These are phyloP conservation scores for Boletus sp. DNA, from an alignment of 1,284 basidiomycete species.

Conservation along the genomic window DNA sequence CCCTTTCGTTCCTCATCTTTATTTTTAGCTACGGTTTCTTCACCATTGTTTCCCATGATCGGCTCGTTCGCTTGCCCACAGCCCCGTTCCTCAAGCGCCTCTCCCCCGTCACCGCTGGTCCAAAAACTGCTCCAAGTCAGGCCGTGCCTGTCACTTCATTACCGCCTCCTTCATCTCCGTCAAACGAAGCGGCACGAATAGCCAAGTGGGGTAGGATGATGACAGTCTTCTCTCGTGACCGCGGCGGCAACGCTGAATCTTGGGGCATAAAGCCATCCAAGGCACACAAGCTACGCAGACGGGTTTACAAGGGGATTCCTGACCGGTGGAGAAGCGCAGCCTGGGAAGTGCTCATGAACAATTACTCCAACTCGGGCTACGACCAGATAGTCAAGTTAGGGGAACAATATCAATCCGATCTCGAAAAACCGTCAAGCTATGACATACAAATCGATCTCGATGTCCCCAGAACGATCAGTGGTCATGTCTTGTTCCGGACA, in stretches of 20 bases:
- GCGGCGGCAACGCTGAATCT: constrained; percentile 73
- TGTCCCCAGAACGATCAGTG: constrained; percentile 95
- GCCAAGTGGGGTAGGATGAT: constrained; percentile 93
- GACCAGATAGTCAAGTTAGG: constrained; percentile 48
- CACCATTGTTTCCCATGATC: constrained; percentile 73
- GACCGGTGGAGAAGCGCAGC: constrained; percentile 94
- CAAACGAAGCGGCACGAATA: constrained; percentile 73
- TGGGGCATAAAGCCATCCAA: constrained; percentile 74
- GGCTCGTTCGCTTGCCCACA: constrained; percentile 69
- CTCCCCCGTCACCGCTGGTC: constrained; percentile 48
- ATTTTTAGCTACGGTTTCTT: constrained; percentile 83
- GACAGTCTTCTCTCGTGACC: constrained; percentile 64
- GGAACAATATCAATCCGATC: constrained; percentile 61
- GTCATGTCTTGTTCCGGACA: constrained; percentile 94
- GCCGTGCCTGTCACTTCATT: constrained; percentile 48
- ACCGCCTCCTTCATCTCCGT: constrained; percentile 50
- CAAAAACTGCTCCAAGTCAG: constrained; percentile 44
- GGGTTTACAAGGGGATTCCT: constrained; percentile 95
- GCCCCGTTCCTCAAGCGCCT: constrained; percentile 67
- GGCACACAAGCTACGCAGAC: constrained; percentile 65
- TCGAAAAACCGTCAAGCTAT: constrained; percentile 83
- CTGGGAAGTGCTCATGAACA: constrained; percentile 81
- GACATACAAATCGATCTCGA: constrained; percentile 99
- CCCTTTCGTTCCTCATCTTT: constrained; percentile 17
- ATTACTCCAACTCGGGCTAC: constrained; percentile 51